Evolutionary conservation across 2,329 filamentous ascomycete species (phyloP).

Genomic region (Neofusicoccum parvum): DNA sequence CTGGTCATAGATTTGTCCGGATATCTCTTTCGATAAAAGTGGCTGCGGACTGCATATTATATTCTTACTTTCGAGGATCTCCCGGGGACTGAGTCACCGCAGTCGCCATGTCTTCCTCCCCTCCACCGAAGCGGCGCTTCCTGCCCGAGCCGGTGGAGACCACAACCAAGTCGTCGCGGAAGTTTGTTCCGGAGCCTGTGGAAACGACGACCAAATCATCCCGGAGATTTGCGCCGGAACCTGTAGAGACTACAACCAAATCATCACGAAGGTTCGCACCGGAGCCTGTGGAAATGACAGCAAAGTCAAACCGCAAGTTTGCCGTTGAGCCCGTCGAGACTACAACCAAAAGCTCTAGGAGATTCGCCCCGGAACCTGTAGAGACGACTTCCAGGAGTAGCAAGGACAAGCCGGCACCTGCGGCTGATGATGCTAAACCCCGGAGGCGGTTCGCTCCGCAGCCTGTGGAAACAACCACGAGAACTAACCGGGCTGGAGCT

Average conservation of each 20-base stretch:
- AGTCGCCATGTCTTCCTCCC: conserved; percentile 33
- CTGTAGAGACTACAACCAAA: conserved; percentile 24
- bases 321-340: conserved; percentile 36
- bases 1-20: background rate
- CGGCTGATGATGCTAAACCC: conserved; percentile 17
- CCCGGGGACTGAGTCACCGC: background rate
- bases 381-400: conserved; percentile 38
- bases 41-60: background rate
- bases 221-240: conserved; percentile 37
- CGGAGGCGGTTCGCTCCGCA: conserved; percentile 33
- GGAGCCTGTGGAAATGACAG: conserved; percentile 71
- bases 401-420: conserved; percentile 27
- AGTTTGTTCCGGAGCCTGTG: conserved; percentile 41
- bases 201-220: conserved; percentile 30
- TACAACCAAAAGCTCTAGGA: conserved; percentile 36
- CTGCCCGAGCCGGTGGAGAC: conserved; percentile 41
- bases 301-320: conserved; percentile 51
- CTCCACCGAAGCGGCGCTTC: conserved; percentile 37
- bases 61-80: background rate
- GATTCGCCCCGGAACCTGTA: conserved; percentile 56
- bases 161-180: conserved; percentile 25
- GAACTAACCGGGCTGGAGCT: conserved; percentile 27
- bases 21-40: background rate
- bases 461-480: conserved; percentile 32
- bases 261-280: conserved; percentile 55